Base-by-base conservation (phyloP, 169 alveolate species). In the Babesia divergens region DNA sequence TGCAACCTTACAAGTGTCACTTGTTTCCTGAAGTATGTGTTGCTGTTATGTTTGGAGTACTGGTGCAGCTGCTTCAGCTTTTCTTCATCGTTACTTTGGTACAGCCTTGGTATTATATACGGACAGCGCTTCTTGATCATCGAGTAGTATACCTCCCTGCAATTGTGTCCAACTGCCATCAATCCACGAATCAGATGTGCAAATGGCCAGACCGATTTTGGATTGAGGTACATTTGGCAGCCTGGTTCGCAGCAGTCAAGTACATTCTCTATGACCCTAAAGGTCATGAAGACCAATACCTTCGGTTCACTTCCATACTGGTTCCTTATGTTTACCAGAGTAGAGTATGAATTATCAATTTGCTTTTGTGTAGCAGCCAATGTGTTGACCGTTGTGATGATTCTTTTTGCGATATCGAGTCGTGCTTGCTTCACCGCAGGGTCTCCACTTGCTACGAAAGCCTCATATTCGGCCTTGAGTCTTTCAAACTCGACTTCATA, bases 181-280 rank as follows among this genome's bases (percentile, higher is more conserved):
- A 60, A 0, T 2, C 74, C 76, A 1, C 84, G 69, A 20, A 72
- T 20, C 3, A 79, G 59, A 8, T 68, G 75, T 24, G 87, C 67
- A 13, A 62, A 79, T n/a, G 87, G 68, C 87, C 87, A 79, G 1
- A 54, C 87, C 7, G 87, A 46, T 56, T 68, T 79, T 9, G 72
- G 72, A 43, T 79, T 79, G 53, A 79, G 60, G 70, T 68, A 79
- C 52, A 79, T 79, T 59, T 79, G 87, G 42, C 83, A 34, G 11
- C 82, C 83, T 9, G 79, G 75, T 14, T 74, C 84, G 49, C 87
- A 79, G 44, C 68, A 59, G 34, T 79, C 58, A 29, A 79, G 49
- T 24, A 79, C 68, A 0, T 58, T 43, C 18, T 79, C 83, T n/a
- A 79, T 44, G 28, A 79, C 68, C 40, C 72, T 67, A 24, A 68